phyloP scores from a whole-genome alignment of 768 basidiomycete species.

The Mycena floridula region DNA sequence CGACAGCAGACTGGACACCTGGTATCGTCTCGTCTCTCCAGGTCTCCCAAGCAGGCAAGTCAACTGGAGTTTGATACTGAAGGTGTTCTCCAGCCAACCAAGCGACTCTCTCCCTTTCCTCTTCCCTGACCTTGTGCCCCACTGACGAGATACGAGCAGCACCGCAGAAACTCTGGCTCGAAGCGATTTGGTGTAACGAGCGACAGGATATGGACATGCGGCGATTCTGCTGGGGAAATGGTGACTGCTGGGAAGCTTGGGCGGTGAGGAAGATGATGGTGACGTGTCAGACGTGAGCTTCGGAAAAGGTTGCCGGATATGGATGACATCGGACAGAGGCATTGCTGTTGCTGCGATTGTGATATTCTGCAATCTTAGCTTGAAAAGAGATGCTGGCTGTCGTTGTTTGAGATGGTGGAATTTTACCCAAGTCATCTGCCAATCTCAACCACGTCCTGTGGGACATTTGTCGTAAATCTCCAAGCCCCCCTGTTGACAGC shows the following conservation, averaged over 20 bases:
- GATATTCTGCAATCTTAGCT: conserved; percentile 60
- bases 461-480: conserved; percentile 66
- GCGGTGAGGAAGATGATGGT: conserved; percentile 9
- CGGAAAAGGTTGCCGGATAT: conserved; percentile 31
- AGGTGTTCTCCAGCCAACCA: conserved; percentile 70
- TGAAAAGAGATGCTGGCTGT: conserved; percentile 49
- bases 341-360: conserved; percentile 51
- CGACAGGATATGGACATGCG: conserved; percentile 53
- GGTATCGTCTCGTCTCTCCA: conserved; percentile 52
- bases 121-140: conserved; percentile 41
- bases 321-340: conserved; percentile 37
- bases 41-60: conserved; percentile 48
- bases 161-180: conserved; percentile 65
- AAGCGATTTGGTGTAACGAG: conserved; percentile 50
- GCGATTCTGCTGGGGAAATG: conserved; percentile 34
- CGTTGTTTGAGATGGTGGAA: conserved; percentile 24
- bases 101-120: conserved; percentile 38
- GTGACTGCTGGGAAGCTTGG: conserved; percentile 5
- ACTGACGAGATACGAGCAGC: conserved; percentile 57
- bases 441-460: conserved; percentile 75
- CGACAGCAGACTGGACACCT: conserved; percentile 22
- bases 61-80: conserved; percentile 48
- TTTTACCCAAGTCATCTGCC: conserved; percentile 68
- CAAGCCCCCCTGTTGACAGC: conserved; percentile 32
- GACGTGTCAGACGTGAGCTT: conserved; percentile 23